Conservation (phyloP, 1,139 yeast species). For the Yarrowia galli region DNA sequence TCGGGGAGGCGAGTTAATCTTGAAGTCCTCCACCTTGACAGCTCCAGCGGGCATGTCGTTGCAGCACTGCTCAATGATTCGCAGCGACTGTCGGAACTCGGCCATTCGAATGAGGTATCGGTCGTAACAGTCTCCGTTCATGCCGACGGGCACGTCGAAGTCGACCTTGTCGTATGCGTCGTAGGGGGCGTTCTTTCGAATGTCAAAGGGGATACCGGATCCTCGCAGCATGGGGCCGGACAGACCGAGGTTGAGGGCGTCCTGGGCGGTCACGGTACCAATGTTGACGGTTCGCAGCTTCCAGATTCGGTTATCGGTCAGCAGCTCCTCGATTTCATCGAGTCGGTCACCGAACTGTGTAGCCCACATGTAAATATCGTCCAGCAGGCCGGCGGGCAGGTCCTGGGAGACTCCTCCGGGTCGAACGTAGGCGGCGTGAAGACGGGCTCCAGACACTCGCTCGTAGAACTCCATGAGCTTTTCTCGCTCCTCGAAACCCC, state of each 20-base stretch:
- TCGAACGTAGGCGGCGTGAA: slow-evolving; percentile 86
- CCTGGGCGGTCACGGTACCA: slow-evolving; percentile 84
- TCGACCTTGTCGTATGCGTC: slow-evolving; percentile 89
- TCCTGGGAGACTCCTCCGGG: slow-evolving; percentile 95
- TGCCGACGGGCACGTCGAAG: slow-evolving; percentile 85
- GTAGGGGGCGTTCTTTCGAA: slow-evolving; percentile 87
- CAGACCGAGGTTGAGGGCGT: slow-evolving; percentile 80
- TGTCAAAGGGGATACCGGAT: slow-evolving; percentile 86
- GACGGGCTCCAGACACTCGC: slow-evolving; percentile 89
- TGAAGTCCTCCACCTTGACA: slow-evolving; percentile 88
- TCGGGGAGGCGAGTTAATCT: slow-evolving; percentile 85
- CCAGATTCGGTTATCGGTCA: slow-evolving; percentile 93
- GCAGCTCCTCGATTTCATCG: slow-evolving; percentile 88
- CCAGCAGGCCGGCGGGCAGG: slow-evolving; percentile 82
- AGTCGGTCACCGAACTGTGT: slow-evolving; percentile 93
- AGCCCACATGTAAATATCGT: slow-evolving; percentile 95
- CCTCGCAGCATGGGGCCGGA: slow-evolving; percentile 93
- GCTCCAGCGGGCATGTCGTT: slow-evolving; percentile 95
- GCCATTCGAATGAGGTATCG: slow-evolving; percentile 89
- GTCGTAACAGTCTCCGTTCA: slow-evolving; percentile 90
- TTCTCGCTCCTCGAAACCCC: slow-evolving; percentile 96
- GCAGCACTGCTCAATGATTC: slow-evolving; percentile 89
- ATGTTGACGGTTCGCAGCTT: slow-evolving; percentile 83
- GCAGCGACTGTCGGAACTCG: slow-evolving; percentile 88
- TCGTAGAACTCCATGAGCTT: slow-evolving; percentile 93